phyloP scores from a whole-genome alignment of 2,329 filamentous ascomycete genomes.

The Aspergillus sp. region DNA sequence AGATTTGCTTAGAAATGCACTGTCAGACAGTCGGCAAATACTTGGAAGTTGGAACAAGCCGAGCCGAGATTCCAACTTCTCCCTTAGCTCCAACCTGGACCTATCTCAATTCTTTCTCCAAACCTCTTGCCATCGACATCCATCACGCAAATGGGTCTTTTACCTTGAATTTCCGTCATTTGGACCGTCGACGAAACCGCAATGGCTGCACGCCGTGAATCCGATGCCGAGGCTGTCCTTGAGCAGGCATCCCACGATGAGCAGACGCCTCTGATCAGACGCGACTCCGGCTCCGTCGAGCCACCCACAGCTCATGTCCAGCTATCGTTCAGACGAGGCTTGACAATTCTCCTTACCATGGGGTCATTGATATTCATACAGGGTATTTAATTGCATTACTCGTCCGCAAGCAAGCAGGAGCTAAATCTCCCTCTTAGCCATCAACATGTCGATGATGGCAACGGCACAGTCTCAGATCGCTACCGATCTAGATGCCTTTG shows the following conservation, averaged over 20 bases:
- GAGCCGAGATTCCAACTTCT: not conserved
- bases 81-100: not conserved
- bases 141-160: not conserved
- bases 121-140: not conserved
- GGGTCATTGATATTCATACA: slow-evolving; percentile 21
- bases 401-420: not conserved
- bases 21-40: not conserved
- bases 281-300: not conserved
- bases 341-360: slow-evolving; percentile 14
- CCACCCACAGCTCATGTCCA: not conserved
- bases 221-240: not conserved
- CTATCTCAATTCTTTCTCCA: not conserved
- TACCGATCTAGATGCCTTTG: slow-evolving; percentile 71
- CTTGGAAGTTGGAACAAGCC: not conserved
- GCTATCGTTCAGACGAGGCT: slow-evolving; percentile 13
- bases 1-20: slow-evolving; percentile 11
- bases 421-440: slow-evolving; percentile 38
- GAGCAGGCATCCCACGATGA: slow-evolving; percentile 14
- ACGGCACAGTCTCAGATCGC: slow-evolving; percentile 78
- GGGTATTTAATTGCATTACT: slow-evolving; percentile 5
- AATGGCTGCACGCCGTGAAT: slow-evolving; percentile 9
- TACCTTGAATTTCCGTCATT: not conserved
- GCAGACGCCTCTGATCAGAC: slow-evolving; percentile 16
- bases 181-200: not conserved
- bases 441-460: slow-evolving; percentile 78